A percentile compares a stretch with the other conserved stretches of the same genome.
These are phyloP conservation scores for Albugo laibachii DNA, from an alignment of 352 stramenopile genomes.

Conservation along the genomic window DNA sequence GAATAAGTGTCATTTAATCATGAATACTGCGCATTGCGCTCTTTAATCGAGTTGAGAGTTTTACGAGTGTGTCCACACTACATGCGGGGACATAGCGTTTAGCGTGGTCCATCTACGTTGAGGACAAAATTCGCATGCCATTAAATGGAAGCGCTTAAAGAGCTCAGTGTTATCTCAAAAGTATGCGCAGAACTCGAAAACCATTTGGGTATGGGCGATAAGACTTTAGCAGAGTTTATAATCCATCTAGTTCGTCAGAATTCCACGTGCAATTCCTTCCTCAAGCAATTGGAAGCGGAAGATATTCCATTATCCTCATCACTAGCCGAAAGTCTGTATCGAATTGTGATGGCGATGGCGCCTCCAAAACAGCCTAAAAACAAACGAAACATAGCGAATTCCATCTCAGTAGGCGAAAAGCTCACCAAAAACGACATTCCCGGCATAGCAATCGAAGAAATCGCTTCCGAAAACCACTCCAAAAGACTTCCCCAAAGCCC, in stretches of 20 bases:
- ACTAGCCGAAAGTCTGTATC: constrained; percentile 55
- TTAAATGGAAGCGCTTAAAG: constrained; percentile 74
- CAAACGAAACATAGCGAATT: constrained; percentile 12
- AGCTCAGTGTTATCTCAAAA: constrained; percentile 78
- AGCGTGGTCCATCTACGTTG: too few species aligned
- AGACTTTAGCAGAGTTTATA: constrained; percentile 93
- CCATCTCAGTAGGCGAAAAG: constrained; percentile 37
- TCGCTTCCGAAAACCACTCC: constrained; percentile 1
- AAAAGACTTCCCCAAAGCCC: constrained; percentile 11
- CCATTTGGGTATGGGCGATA: constrained; percentile 89
- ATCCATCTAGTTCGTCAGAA: constrained; percentile 77
- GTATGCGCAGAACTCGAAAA: constrained; percentile 80
- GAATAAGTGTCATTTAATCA: too few species aligned
- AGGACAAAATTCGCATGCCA: background rate
- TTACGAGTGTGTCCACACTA: too few species aligned
- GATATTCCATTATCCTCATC: constrained; percentile 35
- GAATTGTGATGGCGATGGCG: constrained; percentile 67
- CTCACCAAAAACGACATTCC: constrained; percentile 47
- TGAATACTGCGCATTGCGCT: too few species aligned
- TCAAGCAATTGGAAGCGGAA: constrained; percentile 32
- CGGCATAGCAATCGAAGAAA: constrained; percentile 13
- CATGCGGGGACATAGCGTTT: too few species aligned
- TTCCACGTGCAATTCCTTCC: constrained; percentile 33
- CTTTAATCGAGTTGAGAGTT: too few species aligned
- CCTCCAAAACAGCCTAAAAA: constrained; percentile 14